Percentiles rank a stretch among this genome's conserved stretches.
These are phyloP conservation scores for Lasiodiplodia sp. DNA, from an alignment of 2,329 filamentous ascomycete species.

Conservation along the genomic window DNA sequence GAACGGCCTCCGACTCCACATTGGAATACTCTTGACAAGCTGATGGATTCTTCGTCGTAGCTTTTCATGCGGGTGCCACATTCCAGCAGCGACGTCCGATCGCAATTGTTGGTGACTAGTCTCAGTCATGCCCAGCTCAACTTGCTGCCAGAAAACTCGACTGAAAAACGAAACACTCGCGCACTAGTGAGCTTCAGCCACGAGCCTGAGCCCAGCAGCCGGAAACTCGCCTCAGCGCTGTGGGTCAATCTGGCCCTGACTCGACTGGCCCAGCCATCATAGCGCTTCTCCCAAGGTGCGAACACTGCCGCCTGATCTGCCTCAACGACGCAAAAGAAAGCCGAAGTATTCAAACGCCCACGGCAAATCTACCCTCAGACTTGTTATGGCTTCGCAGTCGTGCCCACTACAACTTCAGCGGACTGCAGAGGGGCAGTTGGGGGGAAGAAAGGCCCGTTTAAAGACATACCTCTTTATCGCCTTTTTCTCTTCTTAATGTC, in stretches of 20 bases:
- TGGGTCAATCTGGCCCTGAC: background rate
- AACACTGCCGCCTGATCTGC: background rate
- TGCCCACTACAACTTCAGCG: background rate
- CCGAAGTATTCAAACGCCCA: background rate
- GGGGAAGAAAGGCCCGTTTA: background rate
- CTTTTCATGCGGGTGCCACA: background rate
- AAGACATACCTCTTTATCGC: background rate
- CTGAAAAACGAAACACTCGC: background rate
- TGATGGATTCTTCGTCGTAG: background rate
- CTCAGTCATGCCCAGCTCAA: background rate
- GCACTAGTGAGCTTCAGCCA: background rate
- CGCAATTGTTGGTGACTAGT: background rate
- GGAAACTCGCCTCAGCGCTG: background rate
- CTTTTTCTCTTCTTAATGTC: background rate
- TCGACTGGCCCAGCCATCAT: background rate
- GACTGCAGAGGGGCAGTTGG: background rate
- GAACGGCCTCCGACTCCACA: background rate
- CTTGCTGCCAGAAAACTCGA: background rate
- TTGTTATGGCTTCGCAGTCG: background rate
- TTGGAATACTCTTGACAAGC: background rate
- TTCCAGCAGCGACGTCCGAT: background rate
- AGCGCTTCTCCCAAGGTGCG: background rate
- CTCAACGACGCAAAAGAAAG: background rate
- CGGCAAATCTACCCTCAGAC: background rate
- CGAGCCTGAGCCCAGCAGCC: background rate